phyloP scores from a whole-genome alignment of 1,284 basidiomycete genomes.

The Irpex lacteus region DNA sequence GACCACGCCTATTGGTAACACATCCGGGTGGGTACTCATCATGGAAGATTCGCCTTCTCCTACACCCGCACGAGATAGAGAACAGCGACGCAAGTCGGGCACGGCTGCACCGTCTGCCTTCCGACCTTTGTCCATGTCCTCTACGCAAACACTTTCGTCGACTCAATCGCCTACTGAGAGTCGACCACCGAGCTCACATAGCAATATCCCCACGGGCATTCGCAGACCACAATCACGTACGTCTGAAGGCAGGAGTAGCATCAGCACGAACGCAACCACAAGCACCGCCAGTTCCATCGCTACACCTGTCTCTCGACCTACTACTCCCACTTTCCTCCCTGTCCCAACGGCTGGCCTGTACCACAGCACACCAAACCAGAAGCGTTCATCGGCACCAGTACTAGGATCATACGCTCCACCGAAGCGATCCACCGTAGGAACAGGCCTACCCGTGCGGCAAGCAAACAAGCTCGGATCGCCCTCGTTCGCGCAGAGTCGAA shows the following conservation, averaged over 20 bases:
- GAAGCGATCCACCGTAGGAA: slow-evolving; percentile 51
- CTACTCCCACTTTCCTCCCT: slow-evolving; percentile 74
- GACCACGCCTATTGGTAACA: slow-evolving; percentile 47
- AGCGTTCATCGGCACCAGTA: slow-evolving; percentile 54
- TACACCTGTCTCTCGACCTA: slow-evolving; percentile 67
- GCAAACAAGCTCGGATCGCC: slow-evolving; percentile 41
- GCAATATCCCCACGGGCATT: slow-evolving; percentile 39
- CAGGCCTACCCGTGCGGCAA: slow-evolving; percentile 47
- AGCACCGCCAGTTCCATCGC: slow-evolving; percentile 48
- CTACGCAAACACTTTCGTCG: slow-evolving; percentile 26
- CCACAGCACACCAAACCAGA: slow-evolving; percentile 41
- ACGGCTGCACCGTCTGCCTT: slow-evolving; percentile 37
- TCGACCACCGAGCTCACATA: slow-evolving; percentile 36
- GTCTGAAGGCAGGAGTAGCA: slow-evolving; percentile 48
- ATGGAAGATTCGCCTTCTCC: slow-evolving; percentile 82
- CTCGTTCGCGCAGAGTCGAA: slow-evolving; percentile 54
- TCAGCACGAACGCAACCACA: slow-evolving; percentile 51
- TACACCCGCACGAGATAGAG: slow-evolving; percentile 54
- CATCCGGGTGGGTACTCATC: slow-evolving; percentile 78
- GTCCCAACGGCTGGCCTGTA: slow-evolving; percentile 53
- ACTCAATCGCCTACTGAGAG: slow-evolving; percentile 32
- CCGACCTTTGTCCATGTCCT: slow-evolving; percentile 33
- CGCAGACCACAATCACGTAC: slow-evolving; percentile 68
- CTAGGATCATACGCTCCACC: slow-evolving; percentile 39
- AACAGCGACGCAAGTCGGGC: slow-evolving; percentile 59